These are phyloP conservation scores for Isabelozyma gotoi DNA, from an alignment of 805 yeast species.

Conservation along the genomic window DNA sequence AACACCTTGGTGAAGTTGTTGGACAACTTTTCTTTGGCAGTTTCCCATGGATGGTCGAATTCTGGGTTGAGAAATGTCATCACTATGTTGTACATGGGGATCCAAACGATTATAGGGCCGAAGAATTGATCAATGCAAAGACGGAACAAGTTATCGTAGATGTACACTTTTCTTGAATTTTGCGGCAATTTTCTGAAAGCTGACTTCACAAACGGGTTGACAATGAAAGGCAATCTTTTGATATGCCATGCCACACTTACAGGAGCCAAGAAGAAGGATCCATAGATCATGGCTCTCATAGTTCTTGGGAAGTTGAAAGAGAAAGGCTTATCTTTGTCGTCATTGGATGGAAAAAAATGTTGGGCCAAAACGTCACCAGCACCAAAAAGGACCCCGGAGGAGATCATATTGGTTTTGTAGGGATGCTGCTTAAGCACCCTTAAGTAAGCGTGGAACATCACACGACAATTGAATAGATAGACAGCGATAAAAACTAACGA, in stretches of 20 bases:
- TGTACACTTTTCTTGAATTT: not conserved
- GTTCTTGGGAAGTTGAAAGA: conserved; percentile 28
- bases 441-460: conserved; percentile 14
- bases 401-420: conserved; percentile 50
- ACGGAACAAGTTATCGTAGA: conserved; percentile 19
- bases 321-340: not conserved
- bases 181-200: conserved; percentile 7
- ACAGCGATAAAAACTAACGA: not conserved
- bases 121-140: conserved; percentile 37
- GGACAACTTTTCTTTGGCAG: conserved; percentile 30
- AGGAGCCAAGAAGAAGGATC: conserved; percentile 39
- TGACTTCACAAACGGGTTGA: conserved; percentile 31
- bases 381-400: conserved; percentile 50
- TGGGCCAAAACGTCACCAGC: conserved; percentile 45
- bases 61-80: conserved; percentile 33
- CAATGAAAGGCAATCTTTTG: conserved; percentile 34
- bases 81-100: conserved; percentile 41
- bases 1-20: conserved; percentile 43
- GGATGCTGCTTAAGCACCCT: conserved; percentile 44
- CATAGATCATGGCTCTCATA: conserved; percentile 36
- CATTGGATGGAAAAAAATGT: conserved; percentile 30
- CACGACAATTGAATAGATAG: conserved; percentile 1
- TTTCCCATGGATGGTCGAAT: conserved; percentile 32
- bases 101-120: conserved; percentile 39
- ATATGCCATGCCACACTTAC: conserved; percentile 38